Evolutionary conservation across 306 rosid genomes (phyloP), one percentile per base, ranked within the genome.

Genomic region (Cicer yamashitae): DNA sequence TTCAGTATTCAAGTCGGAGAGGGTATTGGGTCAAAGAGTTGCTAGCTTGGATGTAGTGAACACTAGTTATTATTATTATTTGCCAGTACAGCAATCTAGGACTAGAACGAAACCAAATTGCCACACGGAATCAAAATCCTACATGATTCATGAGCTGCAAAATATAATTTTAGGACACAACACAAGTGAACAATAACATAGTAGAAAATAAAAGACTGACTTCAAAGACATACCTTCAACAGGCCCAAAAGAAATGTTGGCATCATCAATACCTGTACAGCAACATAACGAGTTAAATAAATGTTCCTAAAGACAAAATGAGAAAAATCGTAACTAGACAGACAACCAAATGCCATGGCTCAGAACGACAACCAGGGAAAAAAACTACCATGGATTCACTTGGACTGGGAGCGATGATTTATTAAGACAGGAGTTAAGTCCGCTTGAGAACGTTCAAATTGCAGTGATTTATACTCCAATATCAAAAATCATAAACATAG

Each of bases 241-340:
- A 7, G 91, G 98, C 63, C 91, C 98, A 75, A 89, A 91, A 69
- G 97, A 83, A 68, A 93, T 91, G 88, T 82, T 80, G 75, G 91
- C 79, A 77, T 93, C 98, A 69, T 93, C 98, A 63, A 93, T 84
- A 84, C 94, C 98, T 93, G 91, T 54, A 80, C 45, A 69, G 43
- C 40, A 75, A 80, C 66, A 77, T 44, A 81, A 81, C 38, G 70
- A 70, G 67, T 85, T 76, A 78, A 78, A 72, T 7, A 58, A 64
- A 71, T 37, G 67, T 82, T 65, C 20, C 13, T 43, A 51, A 78
- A 75, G 54, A 37, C 6, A 4, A 22, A 43, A 46, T 43, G 75
- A 64, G 58, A 15, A 50, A 70, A 73, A 11, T 74, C 56, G 5
- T 69, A 50, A 77, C 52, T 43, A 3, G 71, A 58, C 58, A 62